Base-by-base conservation (phyloP, 116 monocot species). In the Papilionanthe hybrid region DNA sequence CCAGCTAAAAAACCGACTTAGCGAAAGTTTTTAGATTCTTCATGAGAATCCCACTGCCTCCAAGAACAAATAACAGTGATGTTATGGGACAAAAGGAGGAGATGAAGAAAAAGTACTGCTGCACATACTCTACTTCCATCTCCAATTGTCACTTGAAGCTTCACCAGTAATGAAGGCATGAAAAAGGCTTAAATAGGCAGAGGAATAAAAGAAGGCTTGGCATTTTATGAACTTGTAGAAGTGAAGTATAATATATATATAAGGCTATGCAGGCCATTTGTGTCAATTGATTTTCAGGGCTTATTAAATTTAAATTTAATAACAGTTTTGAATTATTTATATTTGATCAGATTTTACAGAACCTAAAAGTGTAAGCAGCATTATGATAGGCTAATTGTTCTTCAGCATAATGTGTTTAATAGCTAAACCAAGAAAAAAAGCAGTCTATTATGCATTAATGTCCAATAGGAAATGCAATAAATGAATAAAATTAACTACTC, bases 171-270 rank as follows among this genome's bases (percentile, higher is more conserved):
- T 76, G 42, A 42, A 44, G 0, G 15, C 30, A 43, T 69, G 56
- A 55, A 56, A 28, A 42, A n/a, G 48, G 60, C 78, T 72, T 78
- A 83, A 72, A 83, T 78, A 78, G 83, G 42, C 73, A 58, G 74
- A 44, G 37, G 74, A 57, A 28, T 63, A 43, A 43, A 45, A 10
- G 45, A 45, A 79, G 55, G 30, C 65, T 25, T 4, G 17, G 27
- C 27, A 63, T 37, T 37, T 37, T 37, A 13, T 49, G 13, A 13
- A 49, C 9, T 49, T 11, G 49, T 9, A 13, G 53, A 15, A 17
- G 53, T 4, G 13, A 53, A 15, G 53, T 2, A 15, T 4, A 17
- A 53, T 53, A 53, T 53, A 53, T 53, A 53, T 4, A 53, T 17
- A 17, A 53, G 53, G 18, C 53, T 18, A 37, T 37, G 37, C 37